These are phyloP conservation scores for Pichia phayaonensis DNA, from an alignment of 805 yeast species.

Conservation along the genomic window DNA sequence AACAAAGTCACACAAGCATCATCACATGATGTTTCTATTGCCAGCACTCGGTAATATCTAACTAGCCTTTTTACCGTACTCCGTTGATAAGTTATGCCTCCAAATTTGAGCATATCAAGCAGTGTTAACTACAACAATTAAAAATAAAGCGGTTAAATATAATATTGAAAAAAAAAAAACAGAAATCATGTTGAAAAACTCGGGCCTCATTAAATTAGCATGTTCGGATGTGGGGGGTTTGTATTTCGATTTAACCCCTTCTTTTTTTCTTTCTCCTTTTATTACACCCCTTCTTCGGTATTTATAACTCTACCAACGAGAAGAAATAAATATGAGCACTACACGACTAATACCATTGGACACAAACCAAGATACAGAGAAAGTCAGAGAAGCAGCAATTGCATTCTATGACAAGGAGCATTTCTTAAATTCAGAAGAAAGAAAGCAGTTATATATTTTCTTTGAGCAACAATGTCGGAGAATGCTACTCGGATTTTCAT, in stretches of 20 bases:
- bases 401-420: conserved; percentile 45
- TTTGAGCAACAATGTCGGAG: conserved; percentile 30
- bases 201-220: background rate
- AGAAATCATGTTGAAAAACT: background rate
- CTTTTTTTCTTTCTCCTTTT: background rate
- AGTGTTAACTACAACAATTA: background rate
- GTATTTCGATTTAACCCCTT: background rate
- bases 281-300: background rate
- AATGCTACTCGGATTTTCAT: conserved; percentile 33
- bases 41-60: conserved; percentile 55
- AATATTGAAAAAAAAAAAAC: background rate
- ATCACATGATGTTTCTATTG: conserved; percentile 92
- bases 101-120: background rate
- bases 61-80: background rate
- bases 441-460: conserved; percentile 33
- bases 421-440: conserved; percentile 32
- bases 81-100: background rate
- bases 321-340: background rate
- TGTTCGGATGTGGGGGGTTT: background rate
- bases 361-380: conserved; percentile 18
- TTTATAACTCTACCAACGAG: background rate
- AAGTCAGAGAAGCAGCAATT: conserved; percentile 36
- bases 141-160: background rate
- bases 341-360: background rate
- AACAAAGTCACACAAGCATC: conserved; percentile 85